Evolutionary conservation across 73 alveolate genomes (phyloP).

Genomic region (Paramecium pentaurelia): DNA sequence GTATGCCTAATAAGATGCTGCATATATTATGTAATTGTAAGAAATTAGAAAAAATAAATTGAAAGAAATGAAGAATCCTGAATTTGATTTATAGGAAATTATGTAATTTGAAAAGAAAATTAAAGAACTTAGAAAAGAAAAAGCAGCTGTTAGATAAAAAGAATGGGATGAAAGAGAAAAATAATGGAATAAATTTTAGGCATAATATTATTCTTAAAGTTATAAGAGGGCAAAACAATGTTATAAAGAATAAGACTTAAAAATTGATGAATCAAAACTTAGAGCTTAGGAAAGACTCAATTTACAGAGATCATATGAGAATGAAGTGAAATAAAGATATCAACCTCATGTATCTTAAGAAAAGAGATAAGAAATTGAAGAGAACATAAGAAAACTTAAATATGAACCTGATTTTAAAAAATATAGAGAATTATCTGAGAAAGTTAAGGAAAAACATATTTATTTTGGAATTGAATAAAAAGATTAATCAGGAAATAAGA

Average conservation of each 20-base stretch:
- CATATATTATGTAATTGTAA: background rate
- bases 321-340: background rate
- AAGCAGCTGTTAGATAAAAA: background rate
- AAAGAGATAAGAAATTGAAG: slow-evolving; percentile 7
- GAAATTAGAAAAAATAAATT: slow-evolving; percentile 36
- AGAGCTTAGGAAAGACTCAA: background rate
- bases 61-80: slow-evolving; percentile 31
- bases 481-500: background rate
- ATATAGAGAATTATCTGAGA: slow-evolving; percentile 31
- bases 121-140: background rate
- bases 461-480: background rate
- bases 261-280: background rate
- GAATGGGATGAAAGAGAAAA: slow-evolving; percentile 1
- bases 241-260: background rate
- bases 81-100: slow-evolving; percentile 45
- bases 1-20: slow-evolving; percentile 20
- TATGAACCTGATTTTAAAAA: slow-evolving; percentile 51
- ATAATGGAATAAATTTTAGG: slow-evolving; percentile 20
- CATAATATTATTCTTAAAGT: background rate
- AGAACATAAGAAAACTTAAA: background rate
- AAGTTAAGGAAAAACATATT: background rate
- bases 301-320: background rate
- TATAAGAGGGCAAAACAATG: background rate
- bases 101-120: slow-evolving; percentile 36
- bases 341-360: background rate